These are phyloP conservation scores for Turnera subulata DNA, from an alignment of 345 rosid genomes.

Conservation along the genomic window DNA sequence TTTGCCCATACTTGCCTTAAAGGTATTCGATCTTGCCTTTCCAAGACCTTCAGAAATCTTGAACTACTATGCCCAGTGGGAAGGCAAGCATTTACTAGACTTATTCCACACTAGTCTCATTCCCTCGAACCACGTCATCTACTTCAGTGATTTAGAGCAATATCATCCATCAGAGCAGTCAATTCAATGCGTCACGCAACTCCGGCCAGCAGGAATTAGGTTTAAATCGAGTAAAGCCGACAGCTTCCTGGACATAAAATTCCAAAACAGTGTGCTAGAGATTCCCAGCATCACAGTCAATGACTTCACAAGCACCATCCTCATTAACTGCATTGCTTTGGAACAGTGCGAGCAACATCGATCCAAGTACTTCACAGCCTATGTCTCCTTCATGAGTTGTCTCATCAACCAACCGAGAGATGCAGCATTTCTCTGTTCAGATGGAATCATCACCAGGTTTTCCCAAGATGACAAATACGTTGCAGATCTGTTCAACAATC, in stretches of 20 bases:
- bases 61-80: too few relatives aligned
- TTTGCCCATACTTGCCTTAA: constrained; percentile 14
- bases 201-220: constrained; percentile 15
- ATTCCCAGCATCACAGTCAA: constrained; percentile 15
- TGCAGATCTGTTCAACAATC: too few relatives aligned
- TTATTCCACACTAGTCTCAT: constrained; percentile 11
- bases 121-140: neutral
- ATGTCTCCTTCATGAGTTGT: constrained; percentile 12
- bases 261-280: neutral
- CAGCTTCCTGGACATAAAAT: constrained; percentile 11
- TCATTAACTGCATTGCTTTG: constrained; percentile 15
- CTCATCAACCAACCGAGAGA: constrained; percentile 16
- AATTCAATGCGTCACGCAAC: constrained; percentile 2
- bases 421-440: neutral
- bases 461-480: too few relatives aligned
- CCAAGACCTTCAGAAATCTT: neutral
- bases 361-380: constrained; percentile 10
- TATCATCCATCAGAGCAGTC: constrained; percentile 6
- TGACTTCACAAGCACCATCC: constrained; percentile 11
- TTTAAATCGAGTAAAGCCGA: constrained; percentile 1
- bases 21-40: constrained; percentile 1
- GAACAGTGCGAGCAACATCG: constrained; percentile 1
- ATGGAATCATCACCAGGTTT: too few relatives aligned
- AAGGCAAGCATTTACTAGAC: constrained; percentile 16
- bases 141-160: neutral